Evolutionary conservation across 169 alveolate species (phyloP).

Genomic region (Plasmodium blacklocki): DNA sequence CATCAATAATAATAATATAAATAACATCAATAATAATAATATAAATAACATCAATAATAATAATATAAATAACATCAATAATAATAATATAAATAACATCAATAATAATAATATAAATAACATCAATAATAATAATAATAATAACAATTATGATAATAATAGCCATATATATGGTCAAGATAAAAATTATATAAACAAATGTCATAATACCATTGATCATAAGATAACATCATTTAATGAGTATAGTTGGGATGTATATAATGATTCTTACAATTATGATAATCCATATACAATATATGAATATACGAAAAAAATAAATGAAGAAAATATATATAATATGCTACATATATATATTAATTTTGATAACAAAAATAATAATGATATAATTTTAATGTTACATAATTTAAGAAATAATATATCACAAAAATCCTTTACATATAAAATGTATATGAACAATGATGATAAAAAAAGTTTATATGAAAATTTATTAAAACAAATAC

Average conservation of each 20-base stretch:
- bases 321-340: constrained; percentile 27
- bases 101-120: neutral
- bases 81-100: neutral
- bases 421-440: constrained; percentile 1
- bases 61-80: neutral
- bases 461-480: constrained; percentile 27
- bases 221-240: no score
- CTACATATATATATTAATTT: constrained; percentile 17
- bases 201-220: no score
- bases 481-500: constrained; percentile 11
- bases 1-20: neutral
- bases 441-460: constrained; percentile 27
- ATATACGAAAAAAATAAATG: constrained; percentile 11
- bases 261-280: no score
- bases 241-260: no score
- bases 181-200: neutral
- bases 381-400: constrained; percentile 30
- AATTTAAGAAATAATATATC: constrained; percentile 6
- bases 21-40: neutral
- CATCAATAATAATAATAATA: neutral
- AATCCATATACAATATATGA: neutral
- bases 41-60: neutral
- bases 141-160: neutral
- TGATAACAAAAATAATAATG: constrained; percentile 20
- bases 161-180: neutral